These are phyloP conservation scores for Aspergillus sp. DNA, from an alignment of 2,329 filamentous ascomycete genomes.

Conservation along the genomic window DNA sequence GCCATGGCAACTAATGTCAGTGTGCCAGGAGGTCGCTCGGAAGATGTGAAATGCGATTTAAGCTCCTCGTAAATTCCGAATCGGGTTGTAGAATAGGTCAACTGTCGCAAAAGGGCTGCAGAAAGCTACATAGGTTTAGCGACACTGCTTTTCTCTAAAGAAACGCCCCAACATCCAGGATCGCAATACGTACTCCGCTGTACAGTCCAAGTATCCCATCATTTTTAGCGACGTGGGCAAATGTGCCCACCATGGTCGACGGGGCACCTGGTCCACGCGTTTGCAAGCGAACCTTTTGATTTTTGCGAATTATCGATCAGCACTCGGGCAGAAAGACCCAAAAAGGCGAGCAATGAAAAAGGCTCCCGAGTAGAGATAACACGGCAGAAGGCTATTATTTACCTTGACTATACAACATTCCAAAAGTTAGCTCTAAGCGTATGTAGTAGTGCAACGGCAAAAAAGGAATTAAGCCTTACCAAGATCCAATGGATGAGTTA, in stretches of 20 bases:
- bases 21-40: constrained; percentile 54
- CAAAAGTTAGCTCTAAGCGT: constrained; percentile 13
- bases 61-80: constrained; percentile 96
- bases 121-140: constrained; percentile 51
- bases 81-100: constrained; percentile 91
- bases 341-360: neutral
- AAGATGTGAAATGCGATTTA: constrained; percentile 59
- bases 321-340: constrained; percentile 1
- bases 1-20: constrained; percentile 74
- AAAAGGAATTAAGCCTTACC: constrained; percentile 46
- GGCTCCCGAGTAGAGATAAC: neutral
- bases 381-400: constrained; percentile 10
- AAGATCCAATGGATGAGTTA: constrained; percentile 89
- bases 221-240: constrained; percentile 67
- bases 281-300: constrained; percentile 69
- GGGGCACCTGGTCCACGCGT: constrained; percentile 68
- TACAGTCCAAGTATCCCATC: constrained; percentile 79
- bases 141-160: neutral
- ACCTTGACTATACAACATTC: constrained; percentile 46
- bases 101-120: constrained; percentile 83
- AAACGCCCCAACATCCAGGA: neutral
- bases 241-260: constrained; percentile 76
- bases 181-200: constrained; percentile 53
- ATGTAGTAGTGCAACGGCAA: neutral
- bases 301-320: constrained; percentile 7